These are phyloP conservation scores for Nakazawaea molendinolei DNA, from an alignment of 805 yeast genomes.

Conservation along the genomic window DNA sequence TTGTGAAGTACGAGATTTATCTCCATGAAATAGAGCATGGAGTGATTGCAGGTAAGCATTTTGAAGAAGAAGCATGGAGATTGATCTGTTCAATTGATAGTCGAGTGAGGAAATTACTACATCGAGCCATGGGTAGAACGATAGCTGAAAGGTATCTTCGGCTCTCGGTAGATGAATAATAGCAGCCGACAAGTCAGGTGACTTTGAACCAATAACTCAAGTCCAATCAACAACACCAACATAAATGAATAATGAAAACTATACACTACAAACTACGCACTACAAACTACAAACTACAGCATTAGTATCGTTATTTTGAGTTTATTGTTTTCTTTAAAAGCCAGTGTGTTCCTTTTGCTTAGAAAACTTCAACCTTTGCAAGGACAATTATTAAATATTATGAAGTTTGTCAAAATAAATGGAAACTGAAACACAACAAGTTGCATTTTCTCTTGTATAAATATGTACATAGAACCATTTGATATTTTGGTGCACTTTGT, in stretches of 20 bases:
- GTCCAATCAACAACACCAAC: no score
- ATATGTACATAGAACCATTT: constrained; percentile 4
- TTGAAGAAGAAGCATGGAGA: constrained; percentile 23
- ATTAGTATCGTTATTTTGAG: constrained; percentile 1
- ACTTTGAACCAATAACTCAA: no score
- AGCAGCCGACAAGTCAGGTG: no score
- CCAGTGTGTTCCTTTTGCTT: no score
- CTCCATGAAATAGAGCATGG: constrained; percentile 18
- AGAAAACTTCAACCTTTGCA: no score
- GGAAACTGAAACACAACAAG: constrained; percentile 3
- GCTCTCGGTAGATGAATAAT: no score
- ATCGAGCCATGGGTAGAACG: no score
- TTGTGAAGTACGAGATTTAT: constrained; percentile 52
- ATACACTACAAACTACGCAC: no score
- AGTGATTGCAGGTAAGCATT: neutral
- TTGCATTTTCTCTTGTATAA: constrained; percentile 3
- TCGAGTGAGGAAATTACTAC: neutral
- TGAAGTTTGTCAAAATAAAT: no score
- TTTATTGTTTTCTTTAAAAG: neutral
- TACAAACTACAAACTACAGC: no score
- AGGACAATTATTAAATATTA: neutral
- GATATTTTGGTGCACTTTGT: neutral
- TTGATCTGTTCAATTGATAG: constrained; percentile 11
- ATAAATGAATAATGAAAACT: neutral
- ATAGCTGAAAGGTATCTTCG: no score